These are phyloP conservation scores for Tremellales sp. DNA, from an alignment of 1,284 basidiomycete genomes.

Conservation along the genomic window DNA sequence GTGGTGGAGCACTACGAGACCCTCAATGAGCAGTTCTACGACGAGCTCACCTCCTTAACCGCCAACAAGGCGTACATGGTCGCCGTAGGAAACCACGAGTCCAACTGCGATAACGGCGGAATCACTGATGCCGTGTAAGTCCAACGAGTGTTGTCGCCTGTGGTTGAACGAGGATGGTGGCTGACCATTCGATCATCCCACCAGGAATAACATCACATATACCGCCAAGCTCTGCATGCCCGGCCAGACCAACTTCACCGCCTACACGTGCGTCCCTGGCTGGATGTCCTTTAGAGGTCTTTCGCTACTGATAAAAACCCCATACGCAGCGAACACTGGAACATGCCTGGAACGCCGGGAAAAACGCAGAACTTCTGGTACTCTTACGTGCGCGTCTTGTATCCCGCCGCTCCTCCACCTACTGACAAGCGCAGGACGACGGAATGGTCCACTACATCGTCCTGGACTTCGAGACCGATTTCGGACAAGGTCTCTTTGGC, in stretches of 20 bases:
- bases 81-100: conserved; percentile 32
- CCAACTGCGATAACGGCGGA: conserved; percentile 24
- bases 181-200: conserved; percentile 4
- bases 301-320: background rate
- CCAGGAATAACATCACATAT: conserved; percentile 27
- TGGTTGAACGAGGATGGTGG: background rate
- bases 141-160: background rate
- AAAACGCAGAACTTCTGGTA: conserved; percentile 37
- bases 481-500: conserved; percentile 20
- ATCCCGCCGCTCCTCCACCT: background rate
- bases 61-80: conserved; percentile 33
- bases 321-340: conserved; percentile 29
- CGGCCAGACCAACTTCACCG: conserved; percentile 31
- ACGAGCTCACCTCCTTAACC: conserved; percentile 30
- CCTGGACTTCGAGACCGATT: conserved; percentile 32
- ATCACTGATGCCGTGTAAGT: conserved; percentile 16
- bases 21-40: conserved; percentile 36
- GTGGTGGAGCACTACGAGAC: conserved; percentile 30
- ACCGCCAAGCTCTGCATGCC: conserved; percentile 24
- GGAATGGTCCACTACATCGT: conserved; percentile 29
- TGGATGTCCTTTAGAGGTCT: background rate
- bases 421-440: conserved; percentile 6
- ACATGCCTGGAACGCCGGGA: conserved; percentile 30
- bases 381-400: conserved; percentile 18
- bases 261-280: conserved; percentile 2